Evolutionary conservation across 129 eudicot genomes (phyloP).

Genomic region (Flaveria trinervia): DNA sequence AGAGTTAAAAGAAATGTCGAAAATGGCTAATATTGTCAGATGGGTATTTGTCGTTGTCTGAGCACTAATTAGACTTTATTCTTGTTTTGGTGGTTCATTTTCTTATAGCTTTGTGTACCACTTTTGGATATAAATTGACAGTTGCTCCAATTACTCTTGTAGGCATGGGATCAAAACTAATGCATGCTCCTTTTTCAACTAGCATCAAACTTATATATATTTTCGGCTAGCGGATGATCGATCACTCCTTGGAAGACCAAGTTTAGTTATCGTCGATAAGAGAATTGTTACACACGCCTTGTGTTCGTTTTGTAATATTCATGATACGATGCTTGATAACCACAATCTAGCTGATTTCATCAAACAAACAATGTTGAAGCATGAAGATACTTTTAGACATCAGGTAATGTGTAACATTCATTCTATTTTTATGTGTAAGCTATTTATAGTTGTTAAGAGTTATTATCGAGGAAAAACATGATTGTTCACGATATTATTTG

Average conservation of each 20-base stretch:
- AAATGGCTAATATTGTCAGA: conserved; percentile 3
- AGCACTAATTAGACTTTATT: conserved; percentile 32
- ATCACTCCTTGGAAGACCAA: conserved; percentile 9
- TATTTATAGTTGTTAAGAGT: not conserved
- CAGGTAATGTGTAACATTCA: conserved; percentile 49
- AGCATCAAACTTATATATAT: conserved; percentile 17
- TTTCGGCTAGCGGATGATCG: conserved; percentile 24
- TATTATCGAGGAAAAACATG: not conserved
- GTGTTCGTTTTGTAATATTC: conserved; percentile 15
- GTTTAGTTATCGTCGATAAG: too few species aligned
- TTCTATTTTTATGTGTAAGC: not conserved
- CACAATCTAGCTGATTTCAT: conserved; percentile 40
- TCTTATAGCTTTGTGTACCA: conserved; percentile 16
- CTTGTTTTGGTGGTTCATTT: conserved; percentile 30
- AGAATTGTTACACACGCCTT: not conserved
- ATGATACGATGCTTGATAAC: conserved; percentile 39
- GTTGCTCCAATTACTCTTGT: conserved; percentile 25
- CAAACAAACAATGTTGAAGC: conserved; percentile 64
- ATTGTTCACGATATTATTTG: not conserved
- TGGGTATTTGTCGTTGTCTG: conserved; percentile 30
- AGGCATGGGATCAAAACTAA: conserved; percentile 62
- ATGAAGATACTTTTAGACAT: conserved; percentile 62
- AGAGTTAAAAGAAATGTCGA: not conserved
- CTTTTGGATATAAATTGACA: conserved; percentile 36
- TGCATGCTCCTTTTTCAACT: conserved; percentile 34